phyloP scores from a whole-genome alignment of 1,284 basidiomycete genomes.

The Moesziomyces globuligerus region DNA sequence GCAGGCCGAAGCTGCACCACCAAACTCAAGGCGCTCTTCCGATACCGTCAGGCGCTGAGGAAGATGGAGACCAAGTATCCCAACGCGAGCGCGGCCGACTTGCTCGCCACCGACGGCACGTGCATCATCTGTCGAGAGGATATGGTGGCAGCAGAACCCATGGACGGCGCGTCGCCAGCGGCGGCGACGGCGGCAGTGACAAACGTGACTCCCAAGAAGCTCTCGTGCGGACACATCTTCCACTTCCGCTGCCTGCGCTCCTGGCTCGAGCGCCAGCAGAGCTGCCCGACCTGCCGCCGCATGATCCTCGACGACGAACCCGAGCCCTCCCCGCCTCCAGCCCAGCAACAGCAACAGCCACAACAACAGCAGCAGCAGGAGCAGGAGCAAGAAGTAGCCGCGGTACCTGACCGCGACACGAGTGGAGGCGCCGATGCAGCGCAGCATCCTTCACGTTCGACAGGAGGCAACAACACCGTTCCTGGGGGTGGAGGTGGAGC shows the following conservation, averaged over 20 bases:
- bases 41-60: conserved; percentile 90
- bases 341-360: conserved; percentile 1
- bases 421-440: not conserved
- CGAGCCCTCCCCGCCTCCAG: conserved; percentile 25
- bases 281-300: conserved; percentile 94
- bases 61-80: conserved; percentile 98
- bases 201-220: conserved; percentile 94
- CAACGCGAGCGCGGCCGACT: conserved; percentile 86
- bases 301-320: conserved; percentile 77
- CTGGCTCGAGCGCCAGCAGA: conserved; percentile 93
- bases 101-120: conserved; percentile 85
- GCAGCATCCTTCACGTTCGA: no score
- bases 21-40: conserved; percentile 83
- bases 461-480: no score
- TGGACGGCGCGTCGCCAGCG: not conserved
- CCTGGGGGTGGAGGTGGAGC: no score
- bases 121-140: conserved; percentile 99
- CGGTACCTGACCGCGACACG: not conserved
- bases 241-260: conserved; percentile 96
- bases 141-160: conserved; percentile 71
- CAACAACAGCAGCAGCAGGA: conserved; percentile 11
- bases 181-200: conserved; percentile 9
- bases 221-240: conserved; percentile 96
- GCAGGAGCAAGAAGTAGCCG: not conserved
- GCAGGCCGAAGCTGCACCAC: conserved; percentile 90